phyloP scores from a whole-genome alignment of 495 filamentous ascomycete species.

The Pseudomonodictys pantanalensis region DNA sequence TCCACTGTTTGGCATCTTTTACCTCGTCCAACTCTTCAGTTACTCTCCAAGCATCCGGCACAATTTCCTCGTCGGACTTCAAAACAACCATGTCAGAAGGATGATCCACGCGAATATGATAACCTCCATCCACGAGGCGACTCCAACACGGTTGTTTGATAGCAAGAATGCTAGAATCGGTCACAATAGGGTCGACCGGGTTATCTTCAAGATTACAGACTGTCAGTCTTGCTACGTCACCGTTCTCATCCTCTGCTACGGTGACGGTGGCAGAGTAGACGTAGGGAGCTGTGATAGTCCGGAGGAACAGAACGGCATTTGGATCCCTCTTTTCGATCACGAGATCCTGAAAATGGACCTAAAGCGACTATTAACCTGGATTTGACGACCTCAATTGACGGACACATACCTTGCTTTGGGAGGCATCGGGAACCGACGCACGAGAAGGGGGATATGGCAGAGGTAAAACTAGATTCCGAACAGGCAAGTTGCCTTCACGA shows the following conservation, averaged over 20 bases:
- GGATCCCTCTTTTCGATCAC: background rate
- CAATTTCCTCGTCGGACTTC: background rate
- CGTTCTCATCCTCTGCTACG: slow-evolving; percentile 29
- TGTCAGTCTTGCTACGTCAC: slow-evolving; percentile 21
- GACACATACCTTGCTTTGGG: slow-evolving; percentile 1
- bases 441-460: slow-evolving; percentile 12
- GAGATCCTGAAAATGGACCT: slow-evolving; percentile 13
- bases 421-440: background rate
- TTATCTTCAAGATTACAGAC: slow-evolving; percentile 30
- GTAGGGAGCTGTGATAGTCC: slow-evolving; percentile 14
- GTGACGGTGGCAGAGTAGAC: slow-evolving; percentile 16
- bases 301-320: background rate
- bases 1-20: slow-evolving; percentile 17
- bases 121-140: slow-evolving; percentile 14
- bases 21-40: background rate
- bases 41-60: slow-evolving; percentile 8
- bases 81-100: slow-evolving; percentile 30
- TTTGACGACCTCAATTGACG: background rate
- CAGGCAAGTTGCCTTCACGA: slow-evolving; percentile 8
- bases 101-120: slow-evolving; percentile 34
- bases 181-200: slow-evolving; percentile 11
- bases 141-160: slow-evolving; percentile 34
- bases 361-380: background rate
- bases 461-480: slow-evolving; percentile 12
- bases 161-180: slow-evolving; percentile 21